These are phyloP conservation scores for Trypanosoma congolense DNA, from an alignment of 208 protist species.

Conservation along the genomic window DNA sequence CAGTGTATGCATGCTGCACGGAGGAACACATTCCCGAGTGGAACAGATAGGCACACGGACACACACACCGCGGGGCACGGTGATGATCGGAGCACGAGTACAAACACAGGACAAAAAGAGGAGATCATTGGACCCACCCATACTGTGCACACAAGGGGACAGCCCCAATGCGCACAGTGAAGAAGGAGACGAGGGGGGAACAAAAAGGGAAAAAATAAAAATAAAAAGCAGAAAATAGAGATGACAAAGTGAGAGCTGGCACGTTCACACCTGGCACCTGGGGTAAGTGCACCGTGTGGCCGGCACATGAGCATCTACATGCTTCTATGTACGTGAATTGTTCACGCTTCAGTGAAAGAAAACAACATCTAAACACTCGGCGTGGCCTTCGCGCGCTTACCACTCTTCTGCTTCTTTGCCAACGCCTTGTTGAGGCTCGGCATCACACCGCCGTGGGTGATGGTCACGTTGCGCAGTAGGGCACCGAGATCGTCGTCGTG, in stretches of 20 bases:
- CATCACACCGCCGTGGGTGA: conserved; percentile 77
- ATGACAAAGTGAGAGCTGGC: conserved; percentile 5
- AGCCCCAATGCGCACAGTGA: too few relatives aligned
- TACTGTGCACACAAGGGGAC: too few relatives aligned
- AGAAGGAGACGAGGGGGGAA: too few relatives aligned
- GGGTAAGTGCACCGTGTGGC: neutral
- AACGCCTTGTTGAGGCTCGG: conserved; percentile 77
- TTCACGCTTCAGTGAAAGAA: neutral
- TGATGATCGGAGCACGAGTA: too few relatives aligned
- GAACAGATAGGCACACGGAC: too few relatives aligned
- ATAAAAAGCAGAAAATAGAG: conserved; percentile 13
- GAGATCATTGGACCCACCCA: too few relatives aligned
- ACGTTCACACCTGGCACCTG: neutral
- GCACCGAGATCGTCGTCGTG: conserved; percentile 73
- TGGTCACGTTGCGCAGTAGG: conserved; percentile 65
- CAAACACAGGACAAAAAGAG: too few relatives aligned
- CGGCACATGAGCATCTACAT: neutral
- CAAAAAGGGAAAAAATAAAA: too few relatives aligned
- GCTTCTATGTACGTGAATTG: conserved; percentile 4
- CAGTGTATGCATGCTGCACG: too few relatives aligned
- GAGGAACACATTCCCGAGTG: too few relatives aligned
- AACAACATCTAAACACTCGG: conserved; percentile 35
- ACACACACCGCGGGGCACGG: too few relatives aligned
- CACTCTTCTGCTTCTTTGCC: conserved; percentile 71
- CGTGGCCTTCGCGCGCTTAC: conserved; percentile 56